Conservation (phyloP, 225 moss, liverwort and hornwort species). For the Sphagnum contortum region DNA sequence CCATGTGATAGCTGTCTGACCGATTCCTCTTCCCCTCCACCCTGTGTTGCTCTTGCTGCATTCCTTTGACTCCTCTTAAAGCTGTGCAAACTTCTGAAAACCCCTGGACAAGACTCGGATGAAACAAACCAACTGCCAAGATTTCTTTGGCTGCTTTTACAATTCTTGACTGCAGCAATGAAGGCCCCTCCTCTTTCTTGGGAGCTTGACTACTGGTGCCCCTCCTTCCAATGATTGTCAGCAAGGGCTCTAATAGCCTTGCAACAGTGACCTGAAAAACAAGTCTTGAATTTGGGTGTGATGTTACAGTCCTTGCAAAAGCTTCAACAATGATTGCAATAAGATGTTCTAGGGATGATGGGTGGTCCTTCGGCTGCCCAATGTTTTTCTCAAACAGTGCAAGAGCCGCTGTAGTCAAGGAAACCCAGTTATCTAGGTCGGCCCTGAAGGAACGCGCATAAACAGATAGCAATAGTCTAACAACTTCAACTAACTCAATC, state of each 20-base stretch:
- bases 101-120: slow-evolving; percentile 66
- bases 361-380: slow-evolving; percentile 2
- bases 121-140: slow-evolving; percentile 67
- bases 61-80: slow-evolving; percentile 17
- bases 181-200: slow-evolving; percentile 2
- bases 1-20: slow-evolving; percentile 60
- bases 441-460: slow-evolving; percentile 75
- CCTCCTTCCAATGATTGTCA: slow-evolving; percentile 34
- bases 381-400: slow-evolving; percentile 21
- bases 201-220: slow-evolving; percentile 4
- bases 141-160: slow-evolving; percentile 51
- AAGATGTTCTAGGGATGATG: slow-evolving; percentile 7
- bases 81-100: slow-evolving; percentile 64
- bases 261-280: slow-evolving; percentile 58
- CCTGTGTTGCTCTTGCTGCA: slow-evolving; percentile 3
- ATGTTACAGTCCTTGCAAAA: slow-evolving; percentile 57
- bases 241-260: slow-evolving; percentile 61
- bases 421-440: slow-evolving; percentile 80
- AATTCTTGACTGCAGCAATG: slow-evolving; percentile 18
- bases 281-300: slow-evolving; percentile 69
- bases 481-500: slow-evolving; percentile 26
- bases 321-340: slow-evolving; percentile 51
- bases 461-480: slow-evolving; percentile 41
- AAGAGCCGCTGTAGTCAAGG: slow-evolving; percentile 50
- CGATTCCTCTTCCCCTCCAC: slow-evolving; percentile 21